Base-by-base conservation (phyloP, 495 filamentous ascomycete genomes). In the Penicillium mononematosum region DNA sequence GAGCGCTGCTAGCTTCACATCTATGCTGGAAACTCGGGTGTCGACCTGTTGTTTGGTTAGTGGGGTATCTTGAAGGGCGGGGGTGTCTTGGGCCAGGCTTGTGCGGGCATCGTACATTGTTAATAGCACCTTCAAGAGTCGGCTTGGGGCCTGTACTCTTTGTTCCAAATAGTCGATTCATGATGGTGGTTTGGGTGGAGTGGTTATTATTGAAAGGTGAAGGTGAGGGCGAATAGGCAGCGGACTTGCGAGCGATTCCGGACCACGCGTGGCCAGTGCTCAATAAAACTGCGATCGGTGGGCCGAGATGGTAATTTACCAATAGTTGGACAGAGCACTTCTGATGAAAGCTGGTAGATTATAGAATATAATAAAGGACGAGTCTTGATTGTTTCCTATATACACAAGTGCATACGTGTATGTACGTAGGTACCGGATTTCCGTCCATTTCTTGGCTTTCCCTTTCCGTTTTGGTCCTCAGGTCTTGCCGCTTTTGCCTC, bases 111-210 rank as follows among this genome's bases (percentile, higher is more conserved):
- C 71, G 55, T 76, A 97, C 87, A 81, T 89, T 95, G 64, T 80
- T 71, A 62, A 99, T 97, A 58, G 95, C 94, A 49, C 81, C 78
- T 73, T 85, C 83, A 39, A 99, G 89, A 46, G 89, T 96, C 3
- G 94, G 89, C 77, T 97, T 98, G 45, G 95, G 95, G 54, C 85
- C 86, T 54, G 90, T 86, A 75, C 82, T 91, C 75, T 91, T 94
- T 46, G 88, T 82, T 58, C 94, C 94, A 70, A 98, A 98, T 64
- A 98, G 82, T 63, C 94, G 90, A 74, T 98, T 98, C 94, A 98
- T 98, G 59, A 42, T 81, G 62, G 34, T 46, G 27, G 50, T 11
- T 59, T 50, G 42, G 43, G 39, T 29, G 7, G 45, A 16, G 44
- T n/a, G 7, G n/a, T n/a, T 16, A 16, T 17, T 53, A 45, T 53